Conservation (phyloP, 106 monocot species). For the Platanthera guangdongensis region DNA sequence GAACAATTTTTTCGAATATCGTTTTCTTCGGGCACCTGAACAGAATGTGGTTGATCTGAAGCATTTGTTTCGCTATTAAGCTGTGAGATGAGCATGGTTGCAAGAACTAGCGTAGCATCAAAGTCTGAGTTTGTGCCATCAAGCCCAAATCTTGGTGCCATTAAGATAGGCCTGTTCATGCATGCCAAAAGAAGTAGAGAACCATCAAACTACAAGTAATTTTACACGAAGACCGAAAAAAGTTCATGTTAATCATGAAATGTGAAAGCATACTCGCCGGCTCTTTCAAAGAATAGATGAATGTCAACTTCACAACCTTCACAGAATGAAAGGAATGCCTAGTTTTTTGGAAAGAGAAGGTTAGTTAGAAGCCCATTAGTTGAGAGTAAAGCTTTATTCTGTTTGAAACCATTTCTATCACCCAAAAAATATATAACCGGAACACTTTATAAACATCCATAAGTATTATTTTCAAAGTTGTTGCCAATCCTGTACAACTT, state of each 20-base stretch:
- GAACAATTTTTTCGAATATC: conserved; percentile 12
- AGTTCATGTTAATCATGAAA: background rate
- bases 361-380: conserved; percentile 3
- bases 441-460: background rate
- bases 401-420: background rate
- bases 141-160: conserved; percentile 75
- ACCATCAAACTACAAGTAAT: background rate
- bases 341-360: conserved; percentile 5
- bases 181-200: background rate
- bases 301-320: conserved; percentile 98
- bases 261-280: conserved; percentile 70
- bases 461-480: background rate
- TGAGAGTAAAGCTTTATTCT: background rate
- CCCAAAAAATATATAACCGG: background rate
- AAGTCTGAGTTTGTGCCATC: conserved; percentile 66
- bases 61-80: conserved; percentile 33
- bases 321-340: conserved; percentile 95
- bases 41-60: conserved; percentile 16
- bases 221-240: background rate
- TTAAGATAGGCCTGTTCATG: conserved; percentile 63
- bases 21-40: conserved; percentile 17
- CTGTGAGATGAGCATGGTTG: conserved; percentile 84
- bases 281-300: conserved; percentile 86
- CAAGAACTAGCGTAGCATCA: conserved; percentile 82
- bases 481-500: background rate